These are phyloP conservation scores for Colletotrichum horii DNA, from an alignment of 2,329 filamentous ascomycete species.

Conservation along the genomic window DNA sequence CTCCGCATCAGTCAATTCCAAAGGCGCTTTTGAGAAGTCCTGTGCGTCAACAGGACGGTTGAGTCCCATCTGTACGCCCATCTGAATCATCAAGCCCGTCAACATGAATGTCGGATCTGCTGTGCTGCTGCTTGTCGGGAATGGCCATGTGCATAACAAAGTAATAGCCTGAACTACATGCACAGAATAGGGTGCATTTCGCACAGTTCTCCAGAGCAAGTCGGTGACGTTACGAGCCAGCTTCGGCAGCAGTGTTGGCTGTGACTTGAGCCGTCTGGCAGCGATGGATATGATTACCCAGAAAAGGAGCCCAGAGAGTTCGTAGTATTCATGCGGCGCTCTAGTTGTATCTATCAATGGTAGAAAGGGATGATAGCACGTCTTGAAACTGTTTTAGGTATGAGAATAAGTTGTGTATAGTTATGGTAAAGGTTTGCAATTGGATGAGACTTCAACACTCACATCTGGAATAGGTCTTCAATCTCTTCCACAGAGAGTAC, in stretches of 20 bases:
- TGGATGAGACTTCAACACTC: background rate
- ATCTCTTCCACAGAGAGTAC: background rate
- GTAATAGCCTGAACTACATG: background rate
- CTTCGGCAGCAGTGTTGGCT: conserved; percentile 6
- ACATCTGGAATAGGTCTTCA: background rate
- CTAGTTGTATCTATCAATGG: background rate
- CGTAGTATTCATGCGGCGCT: background rate
- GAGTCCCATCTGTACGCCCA: background rate
- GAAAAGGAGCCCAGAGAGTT: background rate
- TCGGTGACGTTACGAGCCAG: conserved; percentile 11
- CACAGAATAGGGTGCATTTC: background rate
- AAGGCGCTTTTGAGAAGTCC: background rate
- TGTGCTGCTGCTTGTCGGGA: background rate
- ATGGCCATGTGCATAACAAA: background rate
- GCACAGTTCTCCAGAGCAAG: background rate
- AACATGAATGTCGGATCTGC: background rate
- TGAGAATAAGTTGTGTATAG: fast-evolving
- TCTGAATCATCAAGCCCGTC: background rate
- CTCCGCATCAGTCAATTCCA: background rate
- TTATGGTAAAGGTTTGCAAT: fast-evolving
- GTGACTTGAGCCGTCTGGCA: background rate
- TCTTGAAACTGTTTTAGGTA: background rate
- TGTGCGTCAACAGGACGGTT: background rate
- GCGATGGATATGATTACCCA: conserved; percentile 12
- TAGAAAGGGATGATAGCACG: background rate